Evolutionary conservation across 208 protist genomes (phyloP), one percentile per base, ranked within the genome.

Genomic region (Blastocrithidia nonstop): DNA sequence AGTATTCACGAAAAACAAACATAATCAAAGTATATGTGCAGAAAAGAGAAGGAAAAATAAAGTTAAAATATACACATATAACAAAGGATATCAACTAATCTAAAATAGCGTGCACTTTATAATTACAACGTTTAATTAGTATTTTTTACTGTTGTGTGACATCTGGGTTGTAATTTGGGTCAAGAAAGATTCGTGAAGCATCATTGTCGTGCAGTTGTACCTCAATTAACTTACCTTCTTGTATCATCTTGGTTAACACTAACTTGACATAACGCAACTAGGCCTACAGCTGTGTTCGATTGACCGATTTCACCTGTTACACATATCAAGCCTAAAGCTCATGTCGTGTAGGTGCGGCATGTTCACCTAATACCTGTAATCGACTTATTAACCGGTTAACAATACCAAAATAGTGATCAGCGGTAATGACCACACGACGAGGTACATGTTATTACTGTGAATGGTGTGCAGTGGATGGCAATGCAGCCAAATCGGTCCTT

Each of bases 261-360:
- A 92, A 65, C 23, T 79, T 71, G 19, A 80, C 79, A 50, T 75
- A 87, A 3, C 67, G 61, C 52, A 83, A 47, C 63, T 92, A 78
- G 40, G 55, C 58, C 63, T 92, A 75, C n/a, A 92, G 63, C 61
- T 88, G 63, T 29, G 64, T 45, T 4, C 69, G 61, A 42, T 84
- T 79, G 36, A 87, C 59, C 21, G 75, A 77, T 38, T 67, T 69
- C n/a, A 92, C 64, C 63, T 87, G 75, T 56, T 88, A 78, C 22
- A 92, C 63, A 45, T 92, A 92, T 79, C 83, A 92, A 31, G 69
- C 67, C 28, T 87, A 71, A 35, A 92, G 47, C 41, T 92, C 83
- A 7, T 59, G 52, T 25, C 78, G 67, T n/a, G 79, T 79, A 2
- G 83, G 78, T 0, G 83, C 72, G 9, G 54, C 45, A 7, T 51